These are phyloP conservation scores for Microdochium bolleyi DNA, from an alignment of 2,329 filamentous ascomycete species.

Conservation along the genomic window DNA sequence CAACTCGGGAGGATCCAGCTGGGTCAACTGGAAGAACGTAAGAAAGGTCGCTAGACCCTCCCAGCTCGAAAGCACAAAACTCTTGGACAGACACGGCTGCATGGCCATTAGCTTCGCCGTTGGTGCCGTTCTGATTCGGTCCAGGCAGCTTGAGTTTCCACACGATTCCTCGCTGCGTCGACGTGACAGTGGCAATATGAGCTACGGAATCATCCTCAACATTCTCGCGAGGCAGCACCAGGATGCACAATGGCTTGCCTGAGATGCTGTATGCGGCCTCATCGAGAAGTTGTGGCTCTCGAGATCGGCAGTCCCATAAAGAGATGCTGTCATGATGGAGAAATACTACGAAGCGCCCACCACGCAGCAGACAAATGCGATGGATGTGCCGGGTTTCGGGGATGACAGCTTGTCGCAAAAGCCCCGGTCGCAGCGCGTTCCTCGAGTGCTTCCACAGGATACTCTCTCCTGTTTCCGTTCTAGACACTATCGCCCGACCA, in stretches of 20 bases:
- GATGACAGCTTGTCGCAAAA: conserved; percentile 62
- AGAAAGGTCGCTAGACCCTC: conserved; percentile 47
- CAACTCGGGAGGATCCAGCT: conserved; percentile 63
- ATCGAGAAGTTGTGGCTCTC: conserved; percentile 50
- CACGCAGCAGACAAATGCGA: conserved; percentile 68
- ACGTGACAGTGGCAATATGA: conserved; percentile 77
- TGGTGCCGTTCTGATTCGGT: conserved; percentile 19
- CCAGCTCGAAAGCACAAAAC: conserved; percentile 65
- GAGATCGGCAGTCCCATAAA: conserved; percentile 69
- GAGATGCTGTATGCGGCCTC: conserved; percentile 48
- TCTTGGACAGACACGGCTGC: conserved; percentile 42
- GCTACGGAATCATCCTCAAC: conserved; percentile 46
- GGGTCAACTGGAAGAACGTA: conserved; percentile 79
- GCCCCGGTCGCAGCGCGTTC: conserved; percentile 38
- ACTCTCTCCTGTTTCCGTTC: conserved; percentile 70
- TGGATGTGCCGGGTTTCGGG: conserved; percentile 65
- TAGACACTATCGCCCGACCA: conserved; percentile 72
- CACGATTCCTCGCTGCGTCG: conserved; percentile 68
- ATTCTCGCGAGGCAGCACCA: conserved; percentile 61
- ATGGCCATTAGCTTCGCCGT: conserved; percentile 21
- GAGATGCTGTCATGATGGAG: conserved; percentile 63
- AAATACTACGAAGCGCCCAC: conserved; percentile 75
- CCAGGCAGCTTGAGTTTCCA: conserved; percentile 67
- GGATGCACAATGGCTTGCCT: conserved; percentile 71
- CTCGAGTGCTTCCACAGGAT: conserved; percentile 72